A percentile compares a stretch with the other conserved stretches of the same genome.
Conservation (phyloP, 345 rosid species). For the Carallia brachiata region DNA sequence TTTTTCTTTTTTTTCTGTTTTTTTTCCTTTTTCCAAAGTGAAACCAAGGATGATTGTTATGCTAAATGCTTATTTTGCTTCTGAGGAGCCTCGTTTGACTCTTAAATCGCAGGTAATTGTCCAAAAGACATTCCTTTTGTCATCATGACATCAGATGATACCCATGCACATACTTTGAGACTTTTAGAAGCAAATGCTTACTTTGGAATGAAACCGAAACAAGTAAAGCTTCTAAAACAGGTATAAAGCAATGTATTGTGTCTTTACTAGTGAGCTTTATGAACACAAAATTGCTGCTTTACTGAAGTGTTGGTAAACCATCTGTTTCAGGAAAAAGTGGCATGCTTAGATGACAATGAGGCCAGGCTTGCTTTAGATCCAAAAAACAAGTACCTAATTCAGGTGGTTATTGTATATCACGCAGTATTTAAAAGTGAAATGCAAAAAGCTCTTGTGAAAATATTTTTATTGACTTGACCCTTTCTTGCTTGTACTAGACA, state of each 20-base stretch:
- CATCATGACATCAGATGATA: constrained; percentile 98
- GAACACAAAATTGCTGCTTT: neutral
- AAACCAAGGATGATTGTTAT: neutral
- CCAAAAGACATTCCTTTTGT: constrained; percentile 72
- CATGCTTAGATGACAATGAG: constrained; percentile 91
- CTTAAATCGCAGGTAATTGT: constrained; percentile 42
- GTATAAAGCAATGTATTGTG: constrained; percentile 32
- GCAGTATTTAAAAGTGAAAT: neutral
- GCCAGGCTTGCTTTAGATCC: constrained; percentile 87
- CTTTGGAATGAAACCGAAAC: constrained; percentile 86
- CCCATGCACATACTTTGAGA: constrained; percentile 64
- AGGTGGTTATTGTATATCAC: constrained; percentile 43
- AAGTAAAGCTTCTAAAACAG: constrained; percentile 92
- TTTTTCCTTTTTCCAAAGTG: neutral
- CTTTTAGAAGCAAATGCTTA: constrained; percentile 72
- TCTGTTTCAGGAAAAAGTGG: constrained; percentile 84
- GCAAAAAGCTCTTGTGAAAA: neutral
- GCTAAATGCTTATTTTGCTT: neutral
- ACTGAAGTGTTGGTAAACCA: constrained; percentile 6
- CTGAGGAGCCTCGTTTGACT: neutral
- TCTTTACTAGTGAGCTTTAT: constrained; percentile 3
- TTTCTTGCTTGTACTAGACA: constrained; percentile 51
- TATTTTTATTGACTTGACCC: constrained; percentile 11
- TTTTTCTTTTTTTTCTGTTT: too few species aligned
- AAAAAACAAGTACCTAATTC: constrained; percentile 72